Evolutionary conservation across 192 early-diverging fungal species (phyloP).

Genomic region (Lunasporangiospora selenospora): DNA sequence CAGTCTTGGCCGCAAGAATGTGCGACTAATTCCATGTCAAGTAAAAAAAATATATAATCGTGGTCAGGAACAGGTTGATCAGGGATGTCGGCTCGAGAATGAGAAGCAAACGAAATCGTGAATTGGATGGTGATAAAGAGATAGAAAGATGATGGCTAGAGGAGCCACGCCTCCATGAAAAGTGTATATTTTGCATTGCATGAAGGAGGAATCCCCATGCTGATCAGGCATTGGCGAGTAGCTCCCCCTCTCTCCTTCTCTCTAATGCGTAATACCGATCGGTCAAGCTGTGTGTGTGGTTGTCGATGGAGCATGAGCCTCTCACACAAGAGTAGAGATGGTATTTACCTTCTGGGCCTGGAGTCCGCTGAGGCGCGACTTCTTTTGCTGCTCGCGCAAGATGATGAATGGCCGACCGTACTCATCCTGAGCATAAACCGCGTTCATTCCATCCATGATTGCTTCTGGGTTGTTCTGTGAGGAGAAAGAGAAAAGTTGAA

Average conservation of each 20-base stretch:
- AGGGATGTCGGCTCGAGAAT: neutral
- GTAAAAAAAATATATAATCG: conserved; percentile 1
- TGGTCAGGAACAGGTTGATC: neutral
- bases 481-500: neutral
- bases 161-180: neutral
- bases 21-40: conserved; percentile 92
- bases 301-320: too few relatives aligned
- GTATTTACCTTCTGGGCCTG: conserved; percentile 98
- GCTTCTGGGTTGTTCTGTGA: conserved; percentile 1
- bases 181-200: neutral
- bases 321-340: too few relatives aligned
- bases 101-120: neutral
- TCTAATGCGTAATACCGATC: too few relatives aligned
- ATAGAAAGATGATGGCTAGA: neutral
- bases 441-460: conserved; percentile 55
- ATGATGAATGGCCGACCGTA: conserved; percentile 99
- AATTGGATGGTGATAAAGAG: neutral
- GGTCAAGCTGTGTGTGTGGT: too few relatives aligned
- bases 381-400: conserved; percentile 95
- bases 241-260: too few relatives aligned
- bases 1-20: conserved; percentile 97
- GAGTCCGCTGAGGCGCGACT: conserved; percentile 87
- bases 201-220: too few relatives aligned
- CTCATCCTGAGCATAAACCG: conserved; percentile 95
- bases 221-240: too few relatives aligned